Evolutionary conservation across 495 filamentous ascomycete genomes (phyloP).

Genomic region (Xanthoparmelia taractica): DNA sequence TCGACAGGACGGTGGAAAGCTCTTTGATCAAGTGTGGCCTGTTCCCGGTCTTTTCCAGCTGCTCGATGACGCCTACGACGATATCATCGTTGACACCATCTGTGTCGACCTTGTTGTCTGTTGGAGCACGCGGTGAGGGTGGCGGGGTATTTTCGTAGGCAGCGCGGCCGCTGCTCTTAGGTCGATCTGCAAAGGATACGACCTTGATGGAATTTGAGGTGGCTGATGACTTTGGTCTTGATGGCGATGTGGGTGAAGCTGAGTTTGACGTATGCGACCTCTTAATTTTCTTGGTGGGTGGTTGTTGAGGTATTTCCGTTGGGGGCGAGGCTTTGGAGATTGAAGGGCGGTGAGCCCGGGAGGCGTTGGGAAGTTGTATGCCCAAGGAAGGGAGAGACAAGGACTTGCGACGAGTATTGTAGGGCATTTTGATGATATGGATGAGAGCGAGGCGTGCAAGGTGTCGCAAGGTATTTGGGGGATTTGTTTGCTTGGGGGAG

Average conservation of each 20-base stretch:
- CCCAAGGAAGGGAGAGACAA: constrained; percentile 88
- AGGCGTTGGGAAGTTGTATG: constrained; percentile 78
- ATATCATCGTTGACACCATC: constrained; percentile 92
- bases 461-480: background rate
- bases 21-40: constrained; percentile 92
- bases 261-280: constrained; percentile 59
- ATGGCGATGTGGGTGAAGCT: constrained; percentile 46
- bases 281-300: constrained; percentile 77
- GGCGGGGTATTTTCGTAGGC: constrained; percentile 73
- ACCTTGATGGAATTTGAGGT: constrained; percentile 31
- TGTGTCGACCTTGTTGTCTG: constrained; percentile 63
- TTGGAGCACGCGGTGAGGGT: constrained; percentile 61
- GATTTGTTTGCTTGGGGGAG: constrained; percentile 9
- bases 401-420: constrained; percentile 97
- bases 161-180: constrained; percentile 36
- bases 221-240: constrained; percentile 33
- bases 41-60: constrained; percentile 87
- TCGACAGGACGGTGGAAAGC: constrained; percentile 71
- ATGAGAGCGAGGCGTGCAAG: background rate
- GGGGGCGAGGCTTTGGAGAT: constrained; percentile 46
- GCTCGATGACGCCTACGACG: constrained; percentile 82
- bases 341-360: constrained; percentile 59
- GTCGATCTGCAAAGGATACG: constrained; percentile 39
- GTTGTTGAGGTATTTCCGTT: constrained; percentile 47
- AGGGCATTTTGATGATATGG: constrained; percentile 59